Evolutionary conservation across 2,329 filamentous ascomycete species (phyloP), one percentile per base, ranked within the genome.

Genomic region (Cytospora leucostoma): DNA sequence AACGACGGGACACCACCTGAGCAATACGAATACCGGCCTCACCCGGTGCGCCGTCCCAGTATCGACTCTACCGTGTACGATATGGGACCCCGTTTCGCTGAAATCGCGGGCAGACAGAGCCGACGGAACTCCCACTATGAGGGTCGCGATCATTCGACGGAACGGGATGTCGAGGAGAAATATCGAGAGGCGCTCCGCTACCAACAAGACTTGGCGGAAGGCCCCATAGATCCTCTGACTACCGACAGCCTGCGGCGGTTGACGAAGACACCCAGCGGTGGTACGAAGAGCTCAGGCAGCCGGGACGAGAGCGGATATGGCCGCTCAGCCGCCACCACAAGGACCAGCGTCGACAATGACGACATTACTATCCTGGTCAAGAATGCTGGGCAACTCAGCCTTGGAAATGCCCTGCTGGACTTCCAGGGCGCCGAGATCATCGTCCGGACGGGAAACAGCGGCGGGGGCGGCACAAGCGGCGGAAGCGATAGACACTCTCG

Each of bases 241-340:
- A 81, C 80, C 2, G 85, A 87, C 62, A 75, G 78, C 13, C 76
- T 89, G 33, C 81, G 78, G 67, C 83, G 79, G 70, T 82, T 78
- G 34, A 79, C 74, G 66, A 80, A 78, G 69, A 74, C 76, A 27
- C 85, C 80, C 76, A 85, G 82, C 70, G 80, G 80, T 32, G 86
- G 82, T 47, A 87, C 80, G 59, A 81, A 81, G 67, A 87, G 82
- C 77, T 86, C 80, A 66, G 80, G 74, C 27, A 88, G 86, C 71
- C 84, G 79, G 51, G 86, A 88, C 68, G 85, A 88, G 63, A 88
- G 85, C 73, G 86, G 88, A 62, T 87, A 82, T 72, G 81, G 80
- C 67, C 82, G 83, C 66, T 88, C 85, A 60, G 84, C 83, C 34
- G 80, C 84, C 49, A 84, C 86, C 11, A 88, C 85, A 4, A 77